A percentile compares a stretch with the other conserved stretches of the same genome.
These are phyloP conservation scores for Diplodia scrobiculata DNA, from an alignment of 2,329 filamentous ascomycete species.

Conservation along the genomic window DNA sequence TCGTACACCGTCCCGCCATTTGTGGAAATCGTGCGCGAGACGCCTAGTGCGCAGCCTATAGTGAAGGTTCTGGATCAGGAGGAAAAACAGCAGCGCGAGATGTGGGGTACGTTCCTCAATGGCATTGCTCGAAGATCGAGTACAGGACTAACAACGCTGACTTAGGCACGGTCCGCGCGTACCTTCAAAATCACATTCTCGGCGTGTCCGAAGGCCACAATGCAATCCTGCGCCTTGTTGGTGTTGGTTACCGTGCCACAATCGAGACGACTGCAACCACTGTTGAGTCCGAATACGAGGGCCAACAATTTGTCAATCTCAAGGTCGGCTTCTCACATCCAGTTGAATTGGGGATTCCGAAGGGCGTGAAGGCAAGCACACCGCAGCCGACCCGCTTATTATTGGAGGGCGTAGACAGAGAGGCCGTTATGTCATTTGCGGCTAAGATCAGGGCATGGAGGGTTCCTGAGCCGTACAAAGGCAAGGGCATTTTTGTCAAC, in stretches of 20 bases:
- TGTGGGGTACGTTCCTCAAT: slow-evolving; percentile 77
- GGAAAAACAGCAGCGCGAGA: slow-evolving; percentile 77
- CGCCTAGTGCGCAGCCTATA: slow-evolving; percentile 62
- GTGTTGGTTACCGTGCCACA: slow-evolving; percentile 90
- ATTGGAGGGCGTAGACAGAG: slow-evolving; percentile 82
- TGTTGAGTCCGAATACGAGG: slow-evolving; percentile 67
- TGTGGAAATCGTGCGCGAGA: slow-evolving; percentile 70
- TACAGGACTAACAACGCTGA: not conserved
- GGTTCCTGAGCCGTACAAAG: slow-evolving; percentile 95
- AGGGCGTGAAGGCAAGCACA: slow-evolving; percentile 80
- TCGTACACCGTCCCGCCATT: slow-evolving; percentile 78
- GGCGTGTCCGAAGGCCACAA: slow-evolving; percentile 97
- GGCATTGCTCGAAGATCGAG: not conserved
- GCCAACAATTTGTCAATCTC: slow-evolving; percentile 85
- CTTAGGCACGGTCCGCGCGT: slow-evolving; percentile 82
- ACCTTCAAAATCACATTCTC: slow-evolving; percentile 85
- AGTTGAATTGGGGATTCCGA: slow-evolving; percentile 82
- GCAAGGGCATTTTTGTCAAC: slow-evolving; percentile 98
- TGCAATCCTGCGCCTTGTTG: slow-evolving; percentile 86
- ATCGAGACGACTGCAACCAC: slow-evolving; percentile 76
- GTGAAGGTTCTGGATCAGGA: slow-evolving; percentile 70
- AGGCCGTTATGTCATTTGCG: slow-evolving; percentile 86
- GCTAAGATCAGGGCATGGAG: slow-evolving; percentile 87
- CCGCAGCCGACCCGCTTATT: slow-evolving; percentile 90
- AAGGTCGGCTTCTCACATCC: slow-evolving; percentile 98